Evolutionary conservation across 306 rosid species (phyloP).

Genomic region (Quercus glauca): DNA sequence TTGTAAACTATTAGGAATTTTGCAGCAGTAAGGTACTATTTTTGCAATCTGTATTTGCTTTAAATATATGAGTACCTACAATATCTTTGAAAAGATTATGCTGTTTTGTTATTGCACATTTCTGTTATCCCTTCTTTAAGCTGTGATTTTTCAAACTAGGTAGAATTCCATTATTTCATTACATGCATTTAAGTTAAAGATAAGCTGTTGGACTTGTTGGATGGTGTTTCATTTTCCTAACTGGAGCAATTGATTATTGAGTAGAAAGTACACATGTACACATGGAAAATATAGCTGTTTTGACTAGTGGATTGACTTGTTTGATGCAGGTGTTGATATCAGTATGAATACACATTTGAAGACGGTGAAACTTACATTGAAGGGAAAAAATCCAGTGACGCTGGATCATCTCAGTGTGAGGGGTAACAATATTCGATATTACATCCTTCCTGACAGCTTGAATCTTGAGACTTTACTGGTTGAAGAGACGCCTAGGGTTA

Average conservation of each 20-base stretch:
- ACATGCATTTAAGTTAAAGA: neutral
- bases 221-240: neutral
- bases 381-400: constrained; percentile 93
- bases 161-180: neutral
- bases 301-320: constrained; percentile 28
- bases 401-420: constrained; percentile 94
- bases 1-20: neutral
- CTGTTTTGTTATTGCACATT: too few relatives aligned
- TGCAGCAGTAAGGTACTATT: neutral
- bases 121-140: neutral
- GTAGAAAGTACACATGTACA: neutral
- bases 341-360: constrained; percentile 93
- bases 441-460: constrained; percentile 73
- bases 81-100: neutral
- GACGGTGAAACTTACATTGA: constrained; percentile 83
- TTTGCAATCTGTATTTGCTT: neutral
- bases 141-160: neutral
- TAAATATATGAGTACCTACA: neutral
- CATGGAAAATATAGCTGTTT: constrained; percentile 8
- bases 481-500: constrained; percentile 85
- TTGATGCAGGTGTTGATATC: constrained; percentile 68
- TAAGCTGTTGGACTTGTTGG: neutral
- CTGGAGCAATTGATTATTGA: neutral
- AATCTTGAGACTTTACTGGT: constrained; percentile 72
- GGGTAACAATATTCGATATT: constrained; percentile 89